Base-by-base conservation (phyloP, 1,284 basidiomycete genomes). In the Omphalotus olearius region DNA sequence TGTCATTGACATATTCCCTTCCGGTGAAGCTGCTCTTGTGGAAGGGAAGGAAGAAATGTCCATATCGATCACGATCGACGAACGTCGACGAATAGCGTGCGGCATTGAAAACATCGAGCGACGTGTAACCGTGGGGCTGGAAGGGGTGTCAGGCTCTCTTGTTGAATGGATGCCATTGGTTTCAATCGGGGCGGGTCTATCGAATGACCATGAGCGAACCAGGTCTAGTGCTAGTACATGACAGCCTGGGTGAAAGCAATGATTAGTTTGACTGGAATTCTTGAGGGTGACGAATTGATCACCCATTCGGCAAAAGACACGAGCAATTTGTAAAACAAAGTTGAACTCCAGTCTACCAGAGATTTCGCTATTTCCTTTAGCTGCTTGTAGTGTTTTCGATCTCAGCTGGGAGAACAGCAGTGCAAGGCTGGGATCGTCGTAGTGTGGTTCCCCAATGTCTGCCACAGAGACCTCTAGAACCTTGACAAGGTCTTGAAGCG, bases 291-390 rank as follows among this genome's bases (percentile, higher is more conserved):
- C 45, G 51, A 36, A 40, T 35, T 4, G 66, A 84, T 51, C 57
- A 92, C 93, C 94, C 93, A 97, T 94, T 50, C 91, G 77, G 62
- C 86, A 91, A 62, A 98, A 93, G 2, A 95, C 91, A 18, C 91
- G 80, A 0, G 92, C 89, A 59, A 92, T 93, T 69, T 97, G 93
- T 37, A 94, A 74, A 4, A 97, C 91, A 66, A 97, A 98, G 64
- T 91, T 93, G 68, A 93, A 97, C 64, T 97, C 93, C 16, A 85
- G 82, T 50, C 80, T 80, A 28, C 88, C 88, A 0, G 92, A 85
- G 35, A 97, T 93, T 62, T 93, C 91, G 61, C 85, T 91, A 0
- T 90, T 91, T 6, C 93, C 94, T 65, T 94, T 88, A 3, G 90
- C 90, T 0, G 93, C 88, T 72, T 97, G 93, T 20, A 97, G 70